phyloP scores from a whole-genome alignment of 495 filamentous ascomycete genomes.

The Rostrohypoxylon terebratum region DNA sequence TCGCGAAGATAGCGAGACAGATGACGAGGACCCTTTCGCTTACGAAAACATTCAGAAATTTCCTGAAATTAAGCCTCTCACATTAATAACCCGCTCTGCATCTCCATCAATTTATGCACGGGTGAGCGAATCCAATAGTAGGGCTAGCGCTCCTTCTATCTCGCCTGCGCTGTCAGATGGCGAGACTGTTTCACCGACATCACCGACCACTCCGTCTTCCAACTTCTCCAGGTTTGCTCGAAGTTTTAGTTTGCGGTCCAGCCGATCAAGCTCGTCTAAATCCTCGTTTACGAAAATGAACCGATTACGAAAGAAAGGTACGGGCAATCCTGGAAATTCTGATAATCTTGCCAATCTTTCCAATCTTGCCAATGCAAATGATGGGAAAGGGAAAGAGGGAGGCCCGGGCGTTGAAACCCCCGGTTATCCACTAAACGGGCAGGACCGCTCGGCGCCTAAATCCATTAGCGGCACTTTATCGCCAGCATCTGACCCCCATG shows the following conservation, averaged over 20 bases:
- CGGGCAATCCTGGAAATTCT: no score
- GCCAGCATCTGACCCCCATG: conserved; percentile 39
- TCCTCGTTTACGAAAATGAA: conserved; percentile 44
- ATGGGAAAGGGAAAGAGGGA: conserved; percentile 32
- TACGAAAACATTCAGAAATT: conserved; percentile 52
- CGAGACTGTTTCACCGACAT: conserved; percentile 45
- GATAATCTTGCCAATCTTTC: no score
- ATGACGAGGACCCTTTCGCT: conserved; percentile 45
- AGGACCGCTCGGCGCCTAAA: conserved; percentile 42
- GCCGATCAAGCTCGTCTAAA: conserved; percentile 45
- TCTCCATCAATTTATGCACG: conserved; percentile 45
- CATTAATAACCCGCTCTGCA: conserved; percentile 38
- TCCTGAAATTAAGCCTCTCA: conserved; percentile 39
- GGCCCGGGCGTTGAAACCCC: conserved; percentile 33
- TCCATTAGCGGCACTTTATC: conserved; percentile 40
- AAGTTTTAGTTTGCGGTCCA: conserved; percentile 56
- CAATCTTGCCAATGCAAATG: conserved; percentile 25
- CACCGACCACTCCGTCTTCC: conserved; percentile 49
- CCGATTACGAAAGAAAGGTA: conserved; percentile 52
- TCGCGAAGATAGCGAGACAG: conserved; percentile 56
- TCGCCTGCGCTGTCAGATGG: conserved; percentile 42
- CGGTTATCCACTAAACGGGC: conserved; percentile 46
- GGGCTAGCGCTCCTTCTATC: conserved; percentile 42
- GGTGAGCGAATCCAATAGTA: conserved; percentile 51
- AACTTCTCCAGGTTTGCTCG: conserved; percentile 52